Conservation (phyloP, 495 filamentous ascomycete genomes). For the Ramalina peruviana region DNA sequence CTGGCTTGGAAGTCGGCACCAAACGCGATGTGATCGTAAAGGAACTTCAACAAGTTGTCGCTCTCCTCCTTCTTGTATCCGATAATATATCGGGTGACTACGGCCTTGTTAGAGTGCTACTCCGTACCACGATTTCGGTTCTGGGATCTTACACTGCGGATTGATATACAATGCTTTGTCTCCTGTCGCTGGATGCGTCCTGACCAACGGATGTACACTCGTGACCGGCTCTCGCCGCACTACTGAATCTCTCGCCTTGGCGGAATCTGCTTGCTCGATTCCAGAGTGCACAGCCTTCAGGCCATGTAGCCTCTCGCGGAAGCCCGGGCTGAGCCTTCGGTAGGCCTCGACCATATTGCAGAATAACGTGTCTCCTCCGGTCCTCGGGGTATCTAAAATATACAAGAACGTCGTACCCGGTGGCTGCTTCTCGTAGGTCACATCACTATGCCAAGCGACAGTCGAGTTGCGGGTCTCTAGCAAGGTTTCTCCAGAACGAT, state of each 20-base stretch:
- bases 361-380: slow-evolving; percentile 71
- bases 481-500: slow-evolving; percentile 40
- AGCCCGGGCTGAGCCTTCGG: slow-evolving; percentile 54
- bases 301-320: slow-evolving; percentile 60
- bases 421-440: slow-evolving; percentile 72
- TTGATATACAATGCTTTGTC: slow-evolving; percentile 84
- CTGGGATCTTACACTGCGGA: slow-evolving; percentile 54
- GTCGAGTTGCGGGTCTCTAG: slow-evolving; percentile 51
- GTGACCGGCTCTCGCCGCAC: slow-evolving; percentile 57
- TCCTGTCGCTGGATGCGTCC: slow-evolving; percentile 70
- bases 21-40: slow-evolving; percentile 72
- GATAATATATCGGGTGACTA: slow-evolving; percentile 58
- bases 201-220: slow-evolving; percentile 57
- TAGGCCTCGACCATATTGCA: slow-evolving; percentile 63
- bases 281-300: slow-evolving; percentile 66
- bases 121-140: neutral
- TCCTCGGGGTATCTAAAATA: slow-evolving; percentile 58
- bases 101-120: neutral
- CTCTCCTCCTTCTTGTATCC: slow-evolving; percentile 68
- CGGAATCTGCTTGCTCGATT: slow-evolving; percentile 49
- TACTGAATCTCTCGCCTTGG: slow-evolving; percentile 41
- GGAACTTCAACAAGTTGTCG: slow-evolving; percentile 68
- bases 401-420: slow-evolving; percentile 76
- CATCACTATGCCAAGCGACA: slow-evolving; percentile 73
- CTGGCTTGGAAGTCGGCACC: slow-evolving; percentile 80